Evolutionary conservation across 1,139 yeast species (phyloP), one percentile per base, ranked within the genome.

Genomic region (Diutina catenulata): DNA sequence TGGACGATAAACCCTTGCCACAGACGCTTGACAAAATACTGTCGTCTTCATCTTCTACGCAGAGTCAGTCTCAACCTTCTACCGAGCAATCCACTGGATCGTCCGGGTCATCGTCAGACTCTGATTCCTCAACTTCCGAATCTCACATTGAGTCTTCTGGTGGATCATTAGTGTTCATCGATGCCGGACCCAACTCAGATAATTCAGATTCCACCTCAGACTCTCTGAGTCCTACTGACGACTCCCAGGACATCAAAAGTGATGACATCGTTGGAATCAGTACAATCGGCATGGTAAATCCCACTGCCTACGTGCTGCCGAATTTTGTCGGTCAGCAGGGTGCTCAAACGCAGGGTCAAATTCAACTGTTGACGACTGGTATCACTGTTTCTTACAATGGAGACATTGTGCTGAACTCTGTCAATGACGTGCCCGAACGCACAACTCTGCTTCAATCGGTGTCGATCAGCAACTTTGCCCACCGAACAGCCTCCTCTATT

Each of bases 261-360:
- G 20, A n/a, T 19, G 33, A 28, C 7, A 28, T 28, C 25, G 25
- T 31, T n/a, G 35, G 35, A 5, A n/a, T 31, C 7, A 10, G 24
- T n/a, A 31, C 33, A 13, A 9, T 21, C 21, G 25, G 35, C 10
- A 21, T 31, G 18, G 35, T 31, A 10, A 19, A 31, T 11, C 25
- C 35, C n/a, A 31, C 24, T 21, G 25, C 24, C 6, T 31, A 20
- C 13, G 25, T 31, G 5, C n/a, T 25, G 7, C 35, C 35, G 10
- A 26, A 26, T 7, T 31, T 18, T 21, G 35, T 25, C 13, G 35
- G 35, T 20, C 35, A 31, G 21, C 35, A 31, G 8, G 35, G 35
- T 19, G 35, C 35, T 13, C 35, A 31, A 21, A 31, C 35, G 19
- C 35, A 31, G 21, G 35, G 35, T 2, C 35, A 31, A 20, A 31